Evolutionary conservation across 352 stramenopile genomes (phyloP).

Genomic region (Pythium phragmitis): DNA sequence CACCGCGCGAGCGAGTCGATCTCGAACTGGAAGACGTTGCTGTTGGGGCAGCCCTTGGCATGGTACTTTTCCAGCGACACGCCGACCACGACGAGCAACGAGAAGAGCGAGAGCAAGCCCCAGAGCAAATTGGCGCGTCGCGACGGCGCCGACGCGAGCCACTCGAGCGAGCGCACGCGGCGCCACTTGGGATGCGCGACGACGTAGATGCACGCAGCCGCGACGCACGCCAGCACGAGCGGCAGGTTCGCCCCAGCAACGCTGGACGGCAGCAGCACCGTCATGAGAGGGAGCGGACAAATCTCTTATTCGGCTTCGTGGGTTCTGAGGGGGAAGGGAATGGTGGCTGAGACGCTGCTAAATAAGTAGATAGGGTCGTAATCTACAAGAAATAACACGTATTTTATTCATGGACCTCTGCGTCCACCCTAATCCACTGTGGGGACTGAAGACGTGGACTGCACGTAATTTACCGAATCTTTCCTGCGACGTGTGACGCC

Average conservation of each 20-base stretch:
- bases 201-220: conserved; percentile 29
- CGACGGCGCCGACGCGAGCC: conserved; percentile 14
- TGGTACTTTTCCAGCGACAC: conserved; percentile 64
- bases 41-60: conserved; percentile 58
- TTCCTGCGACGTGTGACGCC: conserved; percentile 17
- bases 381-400: conserved; percentile 17
- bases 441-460: neutral
- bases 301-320: neutral
- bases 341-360: neutral
- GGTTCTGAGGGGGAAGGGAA: neutral
- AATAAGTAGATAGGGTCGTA: conserved; percentile 9
- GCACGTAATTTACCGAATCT: conserved; percentile 20
- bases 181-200: conserved; percentile 50
- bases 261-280: conserved; percentile 64
- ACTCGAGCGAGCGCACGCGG: conserved; percentile 28
- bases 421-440: neutral
- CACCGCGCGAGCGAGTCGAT: conserved; percentile 68
- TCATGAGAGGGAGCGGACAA: conserved; percentile 35
- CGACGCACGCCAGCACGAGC: conserved; percentile 36
- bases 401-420: conserved; percentile 21
- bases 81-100: conserved; percentile 40
- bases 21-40: conserved; percentile 61
- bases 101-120: conserved; percentile 35
- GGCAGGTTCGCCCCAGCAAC: conserved; percentile 71
- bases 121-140: conserved; percentile 34